phyloP scores from a whole-genome alignment of 2,329 filamentous ascomycete species.

The Ophiostoma sp. region DNA sequence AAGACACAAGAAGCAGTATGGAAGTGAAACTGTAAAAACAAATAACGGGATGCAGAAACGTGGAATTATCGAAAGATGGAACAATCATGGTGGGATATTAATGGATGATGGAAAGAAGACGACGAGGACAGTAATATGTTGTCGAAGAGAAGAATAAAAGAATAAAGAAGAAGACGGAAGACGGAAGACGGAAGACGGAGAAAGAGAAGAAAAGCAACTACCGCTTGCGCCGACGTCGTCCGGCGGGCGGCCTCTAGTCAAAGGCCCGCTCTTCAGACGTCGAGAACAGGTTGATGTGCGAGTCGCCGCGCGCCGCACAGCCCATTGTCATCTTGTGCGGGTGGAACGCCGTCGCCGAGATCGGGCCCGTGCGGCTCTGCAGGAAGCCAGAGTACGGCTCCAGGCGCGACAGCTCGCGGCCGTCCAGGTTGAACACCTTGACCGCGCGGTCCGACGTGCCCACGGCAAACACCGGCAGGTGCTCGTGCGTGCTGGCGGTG shows the following conservation, averaged over 20 bases:
- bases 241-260: background rate
- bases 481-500: constrained; percentile 88
- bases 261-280: constrained; percentile 41
- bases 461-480: constrained; percentile 92
- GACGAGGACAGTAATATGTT: background rate
- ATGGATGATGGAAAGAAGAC: background rate
- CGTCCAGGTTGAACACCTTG: constrained; percentile 87
- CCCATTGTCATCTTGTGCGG: constrained; percentile 89
- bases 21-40: background rate
- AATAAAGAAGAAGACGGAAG: background rate
- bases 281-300: constrained; percentile 83
- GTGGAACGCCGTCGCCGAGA: constrained; percentile 88
- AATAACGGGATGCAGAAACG: background rate
- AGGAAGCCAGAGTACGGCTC: constrained; percentile 90
- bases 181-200: background rate
- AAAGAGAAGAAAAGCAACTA: constrained; percentile 7
- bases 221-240: background rate
- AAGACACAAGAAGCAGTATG: background rate
- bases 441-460: constrained; percentile 84
- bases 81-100: background rate
- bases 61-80: background rate
- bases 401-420: constrained; percentile 70
- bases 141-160: background rate
- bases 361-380: constrained; percentile 71
- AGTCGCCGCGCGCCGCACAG: constrained; percentile 77